phyloP scores from a whole-genome alignment of 2,329 filamentous ascomycete species.

The Aspergillus flavus region DNA sequence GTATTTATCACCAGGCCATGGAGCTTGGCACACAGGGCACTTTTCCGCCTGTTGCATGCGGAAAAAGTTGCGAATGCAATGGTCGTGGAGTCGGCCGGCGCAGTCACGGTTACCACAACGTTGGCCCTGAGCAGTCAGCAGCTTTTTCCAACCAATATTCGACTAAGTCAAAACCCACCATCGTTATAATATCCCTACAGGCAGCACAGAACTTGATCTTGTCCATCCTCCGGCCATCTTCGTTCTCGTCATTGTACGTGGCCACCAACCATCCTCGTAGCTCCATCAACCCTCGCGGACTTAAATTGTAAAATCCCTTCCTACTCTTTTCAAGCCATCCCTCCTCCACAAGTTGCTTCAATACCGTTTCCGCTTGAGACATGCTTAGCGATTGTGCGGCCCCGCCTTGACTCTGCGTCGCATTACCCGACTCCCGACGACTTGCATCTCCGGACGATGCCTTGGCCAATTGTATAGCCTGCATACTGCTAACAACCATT shows the following conservation, averaged over 20 bases:
- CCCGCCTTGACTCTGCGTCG: conserved; percentile 37
- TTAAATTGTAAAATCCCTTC: conserved; percentile 73
- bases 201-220: conserved; percentile 85
- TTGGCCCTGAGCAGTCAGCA: conserved; percentile 58
- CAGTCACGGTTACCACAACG: conserved; percentile 73
- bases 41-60: conserved; percentile 61
- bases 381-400: conserved; percentile 65
- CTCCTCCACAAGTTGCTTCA: conserved; percentile 71
- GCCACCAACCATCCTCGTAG: conserved; percentile 81
- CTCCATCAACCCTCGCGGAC: conserved; percentile 80
- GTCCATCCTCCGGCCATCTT: conserved; percentile 59
- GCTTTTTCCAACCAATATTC: not conserved
- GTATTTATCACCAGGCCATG: conserved; percentile 54
- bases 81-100: conserved; percentile 71
- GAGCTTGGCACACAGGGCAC: conserved; percentile 63
- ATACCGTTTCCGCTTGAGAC: conserved; percentile 72
- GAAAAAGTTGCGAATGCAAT: conserved; percentile 75
- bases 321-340: conserved; percentile 81
- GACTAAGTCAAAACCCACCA: conserved; percentile 46
- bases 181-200: conserved; percentile 86
- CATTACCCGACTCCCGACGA: conserved; percentile 51
- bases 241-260: conserved; percentile 78
- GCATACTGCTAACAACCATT: conserved; percentile 77
- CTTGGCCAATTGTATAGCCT: conserved; percentile 71
- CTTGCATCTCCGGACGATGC: conserved; percentile 37